Evolutionary conservation across 208 protist genomes (phyloP).

Genomic region (Trypanosoma rangeli): DNA sequence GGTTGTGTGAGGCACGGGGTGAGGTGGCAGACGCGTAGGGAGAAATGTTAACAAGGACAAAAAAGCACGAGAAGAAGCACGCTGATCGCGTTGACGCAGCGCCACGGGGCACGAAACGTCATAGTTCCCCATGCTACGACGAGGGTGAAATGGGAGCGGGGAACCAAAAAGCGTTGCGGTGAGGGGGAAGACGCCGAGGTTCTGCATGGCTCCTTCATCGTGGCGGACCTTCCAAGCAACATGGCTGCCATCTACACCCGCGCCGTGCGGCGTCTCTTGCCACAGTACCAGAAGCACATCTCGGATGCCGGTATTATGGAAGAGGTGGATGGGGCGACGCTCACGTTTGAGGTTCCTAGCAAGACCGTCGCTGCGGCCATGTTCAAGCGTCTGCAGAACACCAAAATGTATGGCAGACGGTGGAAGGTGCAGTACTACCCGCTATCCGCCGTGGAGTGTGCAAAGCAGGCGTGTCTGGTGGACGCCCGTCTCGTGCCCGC

Average conservation of each 20-base stretch:
- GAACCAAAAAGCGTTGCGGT: slow-evolving; percentile 4
- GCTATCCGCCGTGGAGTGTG: slow-evolving; percentile 29
- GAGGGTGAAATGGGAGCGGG: too few relatives aligned
- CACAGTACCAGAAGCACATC: slow-evolving; percentile 22
- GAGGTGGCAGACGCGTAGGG: too few relatives aligned
- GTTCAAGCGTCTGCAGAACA: slow-evolving; percentile 69
- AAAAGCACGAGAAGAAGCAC: background rate
- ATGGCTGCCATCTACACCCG: slow-evolving; percentile 68
- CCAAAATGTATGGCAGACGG: slow-evolving; percentile 59
- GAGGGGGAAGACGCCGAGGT: slow-evolving; percentile 35
- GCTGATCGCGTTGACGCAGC: background rate
- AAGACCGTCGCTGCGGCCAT: slow-evolving; percentile 57
- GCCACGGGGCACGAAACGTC: too few relatives aligned
- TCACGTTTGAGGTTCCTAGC: slow-evolving; percentile 60
- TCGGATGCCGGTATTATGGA: slow-evolving; percentile 55
- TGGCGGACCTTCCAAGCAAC: slow-evolving; percentile 60
- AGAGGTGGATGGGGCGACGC: slow-evolving; percentile 69
- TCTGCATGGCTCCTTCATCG: slow-evolving; percentile 61
- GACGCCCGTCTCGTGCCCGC: slow-evolving; percentile 60
- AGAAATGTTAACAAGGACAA: too few relatives aligned
- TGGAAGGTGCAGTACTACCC: slow-evolving; percentile 82
- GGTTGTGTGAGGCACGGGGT: too few relatives aligned
- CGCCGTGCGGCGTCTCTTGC: slow-evolving; percentile 55
- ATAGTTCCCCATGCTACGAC: too few relatives aligned
- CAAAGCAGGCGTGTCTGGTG: slow-evolving; percentile 65